Evolutionary conservation across 768 basidiomycete species (phyloP).

Genomic region (Ramaria sp.): DNA sequence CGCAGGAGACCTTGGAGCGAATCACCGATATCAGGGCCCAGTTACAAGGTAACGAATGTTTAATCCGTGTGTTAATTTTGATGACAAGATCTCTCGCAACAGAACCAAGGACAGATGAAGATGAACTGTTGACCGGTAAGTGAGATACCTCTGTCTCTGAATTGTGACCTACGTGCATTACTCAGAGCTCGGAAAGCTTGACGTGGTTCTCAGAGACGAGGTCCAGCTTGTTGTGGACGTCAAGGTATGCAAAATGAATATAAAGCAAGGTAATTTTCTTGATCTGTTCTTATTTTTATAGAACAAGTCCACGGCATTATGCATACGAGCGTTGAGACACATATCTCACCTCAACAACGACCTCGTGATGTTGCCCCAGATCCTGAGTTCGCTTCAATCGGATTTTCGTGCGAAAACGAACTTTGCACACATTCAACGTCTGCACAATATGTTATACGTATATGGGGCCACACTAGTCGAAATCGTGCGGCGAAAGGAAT

Average conservation of each 20-base stretch:
- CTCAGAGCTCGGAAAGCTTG: slow-evolving; percentile 54
- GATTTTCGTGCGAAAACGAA: slow-evolving; percentile 69
- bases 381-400: slow-evolving; percentile 53
- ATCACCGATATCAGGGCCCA: slow-evolving; percentile 40
- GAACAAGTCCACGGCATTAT: slow-evolving; percentile 66
- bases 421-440: slow-evolving; percentile 82
- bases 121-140: slow-evolving; percentile 4
- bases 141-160: neutral
- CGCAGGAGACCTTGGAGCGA: slow-evolving; percentile 49
- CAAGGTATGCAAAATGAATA: slow-evolving; percentile 19
- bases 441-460: slow-evolving; percentile 85
- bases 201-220: slow-evolving; percentile 51
- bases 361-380: slow-evolving; percentile 63
- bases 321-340: slow-evolving; percentile 53
- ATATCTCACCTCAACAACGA: slow-evolving; percentile 77
- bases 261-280: neutral
- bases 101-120: slow-evolving; percentile 4
- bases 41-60: slow-evolving; percentile 35
- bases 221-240: slow-evolving; percentile 43
- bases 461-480: slow-evolving; percentile 89
- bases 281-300: slow-evolving; percentile 25
- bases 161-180: neutral
- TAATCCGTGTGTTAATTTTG: neutral
- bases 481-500: slow-evolving; percentile 84
- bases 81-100: neutral